Conservation (phyloP, 1,284 basidiomycete species). For the Wallemia ichthyophaga region DNA sequence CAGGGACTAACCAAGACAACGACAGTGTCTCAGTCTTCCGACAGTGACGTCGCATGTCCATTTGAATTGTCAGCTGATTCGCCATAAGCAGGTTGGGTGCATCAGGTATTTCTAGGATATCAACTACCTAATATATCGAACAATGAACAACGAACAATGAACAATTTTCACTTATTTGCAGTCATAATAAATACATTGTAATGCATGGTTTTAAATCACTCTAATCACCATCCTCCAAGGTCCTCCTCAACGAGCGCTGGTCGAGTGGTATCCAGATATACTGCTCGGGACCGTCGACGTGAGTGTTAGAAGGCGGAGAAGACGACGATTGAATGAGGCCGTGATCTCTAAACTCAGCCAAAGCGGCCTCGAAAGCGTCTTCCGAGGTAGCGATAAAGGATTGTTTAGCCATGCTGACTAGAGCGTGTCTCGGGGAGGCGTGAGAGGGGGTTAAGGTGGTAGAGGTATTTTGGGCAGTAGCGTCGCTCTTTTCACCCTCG, state of each 20-base stretch:
- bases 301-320: slow-evolving; percentile 13
- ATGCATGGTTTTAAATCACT: too few relatives aligned
- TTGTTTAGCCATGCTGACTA: slow-evolving; percentile 19
- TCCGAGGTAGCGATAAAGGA: slow-evolving; percentile 65
- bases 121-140: too few relatives aligned
- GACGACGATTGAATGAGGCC: slow-evolving; percentile 31
- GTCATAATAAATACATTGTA: too few relatives aligned
- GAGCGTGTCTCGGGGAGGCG: slow-evolving; percentile 14
- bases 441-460: too few relatives aligned
- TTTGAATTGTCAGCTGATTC: background rate
- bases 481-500: slow-evolving; percentile 6
- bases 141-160: too few relatives aligned
- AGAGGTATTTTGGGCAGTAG: slow-evolving; percentile 12
- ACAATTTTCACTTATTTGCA: too few relatives aligned
- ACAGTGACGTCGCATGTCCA: background rate
- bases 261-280: background rate
- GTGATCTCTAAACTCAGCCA: slow-evolving; percentile 73
- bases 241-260: background rate
- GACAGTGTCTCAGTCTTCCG: background rate
- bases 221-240: background rate
- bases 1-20: background rate
- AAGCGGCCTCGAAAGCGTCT: slow-evolving; percentile 40
- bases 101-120: too few relatives aligned
- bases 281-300: slow-evolving; percentile 12
- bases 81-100: background rate